These are phyloP conservation scores for Moesziomyces antarcticus DNA, from an alignment of 1,284 basidiomycete species.

Conservation along the genomic window DNA sequence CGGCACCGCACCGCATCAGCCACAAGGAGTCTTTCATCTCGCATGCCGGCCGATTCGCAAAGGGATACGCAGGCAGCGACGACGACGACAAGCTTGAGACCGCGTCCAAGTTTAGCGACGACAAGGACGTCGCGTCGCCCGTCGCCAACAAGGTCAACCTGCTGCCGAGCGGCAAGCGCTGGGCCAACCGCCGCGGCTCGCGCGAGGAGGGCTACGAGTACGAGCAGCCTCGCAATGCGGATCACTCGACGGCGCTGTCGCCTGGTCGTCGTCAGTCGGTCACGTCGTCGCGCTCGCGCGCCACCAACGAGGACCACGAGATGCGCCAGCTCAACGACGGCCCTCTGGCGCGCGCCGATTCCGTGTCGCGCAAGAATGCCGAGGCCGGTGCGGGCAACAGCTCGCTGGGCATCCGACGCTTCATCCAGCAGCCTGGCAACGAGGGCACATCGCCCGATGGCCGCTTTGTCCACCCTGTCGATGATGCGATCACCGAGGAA, in stretches of 20 bases:
- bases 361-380: conserved; percentile 5
- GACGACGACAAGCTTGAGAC: conserved; percentile 51
- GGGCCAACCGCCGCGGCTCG: conserved; percentile 20
- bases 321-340: conserved; percentile 40
- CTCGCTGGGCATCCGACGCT: conserved; percentile 44
- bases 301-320: conserved; percentile 46
- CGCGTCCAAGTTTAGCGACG: conserved; percentile 33
- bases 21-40: conserved; percentile 43
- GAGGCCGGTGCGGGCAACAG: conserved; percentile 5
- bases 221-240: conserved; percentile 1
- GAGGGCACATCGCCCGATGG: conserved; percentile 7
- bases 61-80: conserved; percentile 28
- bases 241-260: conserved; percentile 4
- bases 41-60: conserved; percentile 15
- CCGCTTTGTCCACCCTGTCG: conserved; percentile 31
- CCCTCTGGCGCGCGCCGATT: conserved; percentile 6
- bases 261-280: conserved; percentile 27
- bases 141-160: conserved; percentile 36
- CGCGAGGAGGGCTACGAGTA: conserved; percentile 27
- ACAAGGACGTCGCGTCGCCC: conserved; percentile 36
- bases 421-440: conserved; percentile 20
- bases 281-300: conserved; percentile 22
- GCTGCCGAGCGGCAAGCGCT: conserved; percentile 36
- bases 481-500: conserved; percentile 49
- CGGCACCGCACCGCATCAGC: conserved; percentile 1